Base-by-base conservation (phyloP, 441 rosid species). In the Populus hybrid region DNA sequence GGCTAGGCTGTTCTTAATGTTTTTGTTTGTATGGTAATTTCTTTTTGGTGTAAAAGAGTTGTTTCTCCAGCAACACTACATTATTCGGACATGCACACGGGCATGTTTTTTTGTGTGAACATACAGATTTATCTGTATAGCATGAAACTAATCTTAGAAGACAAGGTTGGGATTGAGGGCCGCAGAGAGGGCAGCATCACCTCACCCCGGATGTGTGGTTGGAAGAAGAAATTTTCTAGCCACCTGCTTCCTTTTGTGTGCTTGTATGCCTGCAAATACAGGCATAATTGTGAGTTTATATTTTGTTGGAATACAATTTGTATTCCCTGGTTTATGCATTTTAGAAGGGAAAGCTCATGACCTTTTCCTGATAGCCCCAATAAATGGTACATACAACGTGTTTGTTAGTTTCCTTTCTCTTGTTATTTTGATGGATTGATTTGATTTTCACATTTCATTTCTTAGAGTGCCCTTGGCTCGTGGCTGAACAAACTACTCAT, bases 341-440 rank as follows among this genome's bases (percentile, higher is more conserved):
- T 76, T n/a, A 24, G 40, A 67, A 67, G 28, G 28, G 66, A 61
- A 61, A 61, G 26, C 28, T 23, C 28, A 61, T 2, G 10, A 10
- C 66, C 66, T 61, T 61, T 23, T 21, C 66, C 1, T 23, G 28
- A 1, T 61, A 61, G 24, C 26, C 66, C 14, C 24, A 10, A 21
- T 61, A 23, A 61, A 9, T 61, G 66, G 66, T 34, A 32, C 7
- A 50, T 26, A 35, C 19, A 65, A 75, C 21, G 1, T 2, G 18
- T 50, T 2, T 53, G 38, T 34, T 53, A 34, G 12, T 61, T 63
- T 30, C 9, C 21, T 64, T 36, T 38, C 64, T 6, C 75, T 40
- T 50, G n/a, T 26, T 6, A 75, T 67, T 26, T n/a, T 34, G 26
- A 34, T 53, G 16, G 40, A 61, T 72, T 72, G 75, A 53, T 72